Percentiles rank a stretch among this genome's conserved stretches.
Evolutionary conservation across 2,329 filamentous ascomycete species (phyloP).

Genomic region (Hymenotorrendiella dingleyae): DNA sequence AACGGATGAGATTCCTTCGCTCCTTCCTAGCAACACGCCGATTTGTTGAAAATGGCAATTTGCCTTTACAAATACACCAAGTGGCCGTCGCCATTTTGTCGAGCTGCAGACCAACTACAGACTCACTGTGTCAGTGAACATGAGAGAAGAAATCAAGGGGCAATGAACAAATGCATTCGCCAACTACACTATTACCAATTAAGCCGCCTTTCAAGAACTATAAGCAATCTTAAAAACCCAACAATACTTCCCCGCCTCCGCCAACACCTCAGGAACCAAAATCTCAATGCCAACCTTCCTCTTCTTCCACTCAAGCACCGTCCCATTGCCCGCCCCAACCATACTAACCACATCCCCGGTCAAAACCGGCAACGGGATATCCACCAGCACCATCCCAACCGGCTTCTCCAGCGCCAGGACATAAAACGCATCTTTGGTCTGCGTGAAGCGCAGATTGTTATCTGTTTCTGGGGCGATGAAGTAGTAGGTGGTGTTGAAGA

Average conservation of each 20-base stretch:
- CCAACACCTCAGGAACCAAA: constrained; percentile 11
- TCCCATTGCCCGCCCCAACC: constrained; percentile 33
- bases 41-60: too few species aligned
- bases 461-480: constrained; percentile 40
- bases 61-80: too few species aligned
- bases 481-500: constrained; percentile 53
- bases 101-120: too few species aligned
- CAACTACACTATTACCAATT: too few species aligned
- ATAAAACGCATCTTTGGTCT: constrained; percentile 47
- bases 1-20: too few species aligned
- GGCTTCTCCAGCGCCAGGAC: constrained; percentile 40
- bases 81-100: too few species aligned
- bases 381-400: constrained; percentile 34
- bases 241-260: constrained; percentile 13
- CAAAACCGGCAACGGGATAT: constrained; percentile 41
- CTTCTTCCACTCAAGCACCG: constrained; percentile 23
- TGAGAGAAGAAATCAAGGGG: too few species aligned
- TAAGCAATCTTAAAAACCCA: constrained; percentile 20
- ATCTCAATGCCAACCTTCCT: constrained; percentile 23
- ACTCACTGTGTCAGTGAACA: too few species aligned
- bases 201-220: neutral
- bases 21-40: too few species aligned
- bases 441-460: constrained; percentile 43
- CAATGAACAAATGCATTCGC: too few species aligned
- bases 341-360: constrained; percentile 41